Percentiles rank a stretch among this genome's conserved stretches.
Conservation (phyloP, 2,329 filamentous ascomycete genomes). For the Periconia sp. region DNA sequence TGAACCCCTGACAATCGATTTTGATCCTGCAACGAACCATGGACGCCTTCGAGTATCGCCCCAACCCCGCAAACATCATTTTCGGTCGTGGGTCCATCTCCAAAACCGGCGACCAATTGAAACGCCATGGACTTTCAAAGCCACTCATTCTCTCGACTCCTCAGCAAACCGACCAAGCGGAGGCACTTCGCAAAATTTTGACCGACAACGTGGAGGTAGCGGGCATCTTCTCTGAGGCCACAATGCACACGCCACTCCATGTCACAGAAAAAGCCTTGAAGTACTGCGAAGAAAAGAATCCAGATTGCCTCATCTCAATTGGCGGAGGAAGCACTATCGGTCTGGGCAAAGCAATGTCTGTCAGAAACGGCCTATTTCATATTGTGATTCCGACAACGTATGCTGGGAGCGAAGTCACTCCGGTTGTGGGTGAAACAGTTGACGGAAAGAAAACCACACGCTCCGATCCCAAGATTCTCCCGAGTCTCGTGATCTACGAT, state of each 20-base stretch:
- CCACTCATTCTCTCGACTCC: constrained; percentile 62
- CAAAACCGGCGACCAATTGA: constrained; percentile 49
- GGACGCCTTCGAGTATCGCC: constrained; percentile 45
- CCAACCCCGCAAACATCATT: constrained; percentile 57
- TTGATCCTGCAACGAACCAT: not conserved
- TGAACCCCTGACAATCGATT: not conserved
- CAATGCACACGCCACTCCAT: constrained; percentile 64
- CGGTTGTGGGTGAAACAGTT: constrained; percentile 65
- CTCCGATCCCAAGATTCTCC: constrained; percentile 61
- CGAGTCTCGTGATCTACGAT: constrained; percentile 65
- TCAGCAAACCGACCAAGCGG: constrained; percentile 51
- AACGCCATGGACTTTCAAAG: constrained; percentile 50
- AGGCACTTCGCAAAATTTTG: constrained; percentile 49
- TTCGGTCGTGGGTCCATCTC: constrained; percentile 59
- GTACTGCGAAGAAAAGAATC: constrained; percentile 47
- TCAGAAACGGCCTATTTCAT: constrained; percentile 35
- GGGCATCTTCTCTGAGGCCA: constrained; percentile 58
- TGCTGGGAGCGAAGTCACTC: constrained; percentile 60
- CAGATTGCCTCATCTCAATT: constrained; percentile 60
- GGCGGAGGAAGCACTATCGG: constrained; percentile 66
- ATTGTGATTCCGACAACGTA: constrained; percentile 41
- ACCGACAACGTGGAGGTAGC: constrained; percentile 45
- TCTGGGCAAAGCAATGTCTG: constrained; percentile 44
- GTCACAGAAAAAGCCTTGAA: constrained; percentile 56
- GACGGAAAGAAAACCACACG: constrained; percentile 61